Evolutionary conservation across 768 basidiomycete genomes (phyloP), one percentile per base, ranked within the genome.

Genomic region (Termitomyces sp.): DNA sequence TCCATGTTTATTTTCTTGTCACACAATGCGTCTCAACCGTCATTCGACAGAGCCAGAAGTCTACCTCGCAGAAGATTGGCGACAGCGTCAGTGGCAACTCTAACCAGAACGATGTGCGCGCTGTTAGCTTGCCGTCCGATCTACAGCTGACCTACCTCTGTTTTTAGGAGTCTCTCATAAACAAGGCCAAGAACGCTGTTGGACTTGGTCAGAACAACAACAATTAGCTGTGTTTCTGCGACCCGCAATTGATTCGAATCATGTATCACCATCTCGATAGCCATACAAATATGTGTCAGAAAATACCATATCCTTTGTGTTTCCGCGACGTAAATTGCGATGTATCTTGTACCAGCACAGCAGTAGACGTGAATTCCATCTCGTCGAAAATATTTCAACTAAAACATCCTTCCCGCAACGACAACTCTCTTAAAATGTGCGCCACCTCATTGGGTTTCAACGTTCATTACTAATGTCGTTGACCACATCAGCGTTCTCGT

Each of bases 171-270:
- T 80, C 79, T 8, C 40, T 86, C 42, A 49, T 81, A 20, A 72
- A 76, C 69, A 82, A 83, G 77, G 80, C 82, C 46, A 84, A 84
- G 79, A 73, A 80, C 65, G 74, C 81, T 40, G 69, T 84, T 58
- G 83, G 83, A 12, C 69, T 84, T 66, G 77, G 75, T 54, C 54
- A 55, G 54, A 43, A 55, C 29, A 55, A 53, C 8, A 42, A 42
- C 10, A 55, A 43, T 2, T 42, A 43, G 54, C 11, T 32, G 15
- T 4, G 2, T 10, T 31, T 29, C 7, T 5, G 15, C 29, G 15
- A 31, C 0, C 5, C 17, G 9, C 15, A 12, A 6, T 14, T 11
- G 38, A 31, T 32, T 1, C 6, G 15, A 31, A n/a, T 3, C 25
- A n/a, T 43, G 54, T 55, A 55, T 17, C 0, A 43, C 10, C 17